These are phyloP conservation scores for Phlebiopsis gigantea DNA, from an alignment of 768 basidiomycete genomes.

Conservation along the genomic window DNA sequence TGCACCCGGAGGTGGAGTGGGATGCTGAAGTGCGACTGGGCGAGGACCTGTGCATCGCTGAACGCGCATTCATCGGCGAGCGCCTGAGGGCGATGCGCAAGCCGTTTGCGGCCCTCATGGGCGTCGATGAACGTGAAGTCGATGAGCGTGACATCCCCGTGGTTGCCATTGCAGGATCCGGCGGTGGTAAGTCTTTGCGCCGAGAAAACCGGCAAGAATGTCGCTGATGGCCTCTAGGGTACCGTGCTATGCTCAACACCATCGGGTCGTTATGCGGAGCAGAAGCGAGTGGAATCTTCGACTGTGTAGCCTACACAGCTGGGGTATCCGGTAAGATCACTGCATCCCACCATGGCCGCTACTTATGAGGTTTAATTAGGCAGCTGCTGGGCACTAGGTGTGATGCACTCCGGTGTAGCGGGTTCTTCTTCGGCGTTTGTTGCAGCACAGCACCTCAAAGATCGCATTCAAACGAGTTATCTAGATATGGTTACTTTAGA, in stretches of 20 bases:
- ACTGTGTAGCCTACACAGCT: constrained; percentile 21
- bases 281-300: constrained; percentile 14
- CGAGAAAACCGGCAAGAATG: not conserved
- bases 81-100: constrained; percentile 16
- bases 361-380: constrained; percentile 11
- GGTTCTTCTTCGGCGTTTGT: constrained; percentile 12
- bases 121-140: constrained; percentile 16
- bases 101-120: constrained; percentile 19
- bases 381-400: constrained; percentile 24
- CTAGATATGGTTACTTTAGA: constrained; percentile 22
- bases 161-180: constrained; percentile 23
- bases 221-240: constrained; percentile 12
- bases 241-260: constrained; percentile 24
- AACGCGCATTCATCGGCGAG: constrained; percentile 19
- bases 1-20: constrained; percentile 23
- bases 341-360: not conserved
- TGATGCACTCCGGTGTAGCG: constrained; percentile 21
- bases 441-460: constrained; percentile 16
- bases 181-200: constrained; percentile 17
- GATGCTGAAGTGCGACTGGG: constrained; percentile 24
- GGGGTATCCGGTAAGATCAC: constrained; percentile 19
- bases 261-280: constrained; percentile 19
- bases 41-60: constrained; percentile 20
- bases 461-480: constrained; percentile 21
- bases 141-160: constrained; percentile 23